Conservation (phyloP, 2,329 filamentous ascomycete species). For the Aspergillus ibericus region DNA sequence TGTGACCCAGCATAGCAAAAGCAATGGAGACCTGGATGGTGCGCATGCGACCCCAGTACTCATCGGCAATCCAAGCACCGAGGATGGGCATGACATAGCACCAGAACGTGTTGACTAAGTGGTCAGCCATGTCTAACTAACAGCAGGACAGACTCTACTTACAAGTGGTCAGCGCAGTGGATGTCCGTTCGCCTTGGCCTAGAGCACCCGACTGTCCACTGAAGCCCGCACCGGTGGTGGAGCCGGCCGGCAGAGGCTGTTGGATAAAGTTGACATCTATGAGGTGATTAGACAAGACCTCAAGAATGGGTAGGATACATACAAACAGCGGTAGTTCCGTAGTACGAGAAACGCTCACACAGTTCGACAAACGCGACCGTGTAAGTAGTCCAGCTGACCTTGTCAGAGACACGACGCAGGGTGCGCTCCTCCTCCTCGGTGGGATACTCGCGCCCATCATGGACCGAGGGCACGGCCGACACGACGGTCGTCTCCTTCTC, state of each 20-base stretch:
- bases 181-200: constrained; percentile 59
- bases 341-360: constrained; percentile 76
- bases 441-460: constrained; percentile 23
- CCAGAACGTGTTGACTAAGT: constrained; percentile 61
- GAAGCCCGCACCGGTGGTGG: constrained; percentile 52
- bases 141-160: constrained; percentile 13
- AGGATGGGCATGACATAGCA: constrained; percentile 62
- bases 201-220: constrained; percentile 52
- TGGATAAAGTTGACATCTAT: constrained; percentile 64
- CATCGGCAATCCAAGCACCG: constrained; percentile 66
- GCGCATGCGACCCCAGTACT: constrained; percentile 67
- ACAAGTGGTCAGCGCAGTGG: constrained; percentile 54
- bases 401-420: constrained; percentile 38
- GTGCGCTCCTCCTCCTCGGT: constrained; percentile 35
- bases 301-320: constrained; percentile 29
- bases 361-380: constrained; percentile 72
- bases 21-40: constrained; percentile 68
- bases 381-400: constrained; percentile 65
- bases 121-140: not conserved
- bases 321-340: constrained; percentile 69
- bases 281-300: constrained; percentile 9
- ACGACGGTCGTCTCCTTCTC: constrained; percentile 11
- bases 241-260: constrained; percentile 54
- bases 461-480: not conserved
- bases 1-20: constrained; percentile 66